A percentile compares a stretch with the other conserved stretches of the same genome.
Conservation (phyloP, 2,329 filamentous ascomycete genomes). For the Nothophoma quercina region DNA sequence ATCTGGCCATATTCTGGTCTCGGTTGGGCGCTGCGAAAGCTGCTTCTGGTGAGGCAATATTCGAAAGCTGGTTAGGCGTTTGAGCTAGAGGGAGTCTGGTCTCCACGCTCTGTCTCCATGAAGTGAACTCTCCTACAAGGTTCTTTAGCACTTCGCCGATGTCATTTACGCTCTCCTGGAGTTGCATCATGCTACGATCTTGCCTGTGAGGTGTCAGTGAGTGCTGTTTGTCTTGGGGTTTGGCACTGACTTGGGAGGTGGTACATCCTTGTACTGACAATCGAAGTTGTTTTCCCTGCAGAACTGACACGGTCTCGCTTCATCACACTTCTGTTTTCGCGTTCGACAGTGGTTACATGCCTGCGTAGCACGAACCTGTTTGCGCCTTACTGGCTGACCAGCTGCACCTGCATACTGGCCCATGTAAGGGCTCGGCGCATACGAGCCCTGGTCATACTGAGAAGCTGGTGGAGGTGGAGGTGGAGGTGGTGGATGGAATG, state of each 20-base stretch:
- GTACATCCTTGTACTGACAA: conserved; percentile 90
- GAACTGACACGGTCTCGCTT: conserved; percentile 56
- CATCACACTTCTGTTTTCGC: conserved; percentile 54
- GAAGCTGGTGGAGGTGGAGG: conserved; percentile 32
- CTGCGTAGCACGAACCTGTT: conserved; percentile 55
- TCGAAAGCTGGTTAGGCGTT: conserved; percentile 27
- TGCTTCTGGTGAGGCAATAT: conserved; percentile 41
- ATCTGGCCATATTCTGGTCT: conserved; percentile 36
- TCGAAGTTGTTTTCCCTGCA: conserved; percentile 86
- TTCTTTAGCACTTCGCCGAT: conserved; percentile 41
- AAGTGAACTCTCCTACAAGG: conserved; percentile 42
- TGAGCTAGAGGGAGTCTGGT: conserved; percentile 32
- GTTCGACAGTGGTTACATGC: conserved; percentile 69
- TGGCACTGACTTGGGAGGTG: conserved; percentile 80
- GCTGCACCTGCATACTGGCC: conserved; percentile 34
- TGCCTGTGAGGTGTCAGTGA: conserved; percentile 44
- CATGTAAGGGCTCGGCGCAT: conserved; percentile 41
- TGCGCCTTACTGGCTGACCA: conserved; percentile 38
- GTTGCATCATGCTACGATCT: conserved; percentile 60
- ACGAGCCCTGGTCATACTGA: conserved; percentile 41
- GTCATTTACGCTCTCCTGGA: conserved; percentile 54
- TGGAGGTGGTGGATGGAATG: conserved; percentile 41
- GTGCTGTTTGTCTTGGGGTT: background rate
- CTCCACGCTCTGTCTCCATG: conserved; percentile 45
- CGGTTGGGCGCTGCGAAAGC: conserved; percentile 33